Base-by-base conservation (phyloP, 345 rosid species). In the Draba incana region DNA sequence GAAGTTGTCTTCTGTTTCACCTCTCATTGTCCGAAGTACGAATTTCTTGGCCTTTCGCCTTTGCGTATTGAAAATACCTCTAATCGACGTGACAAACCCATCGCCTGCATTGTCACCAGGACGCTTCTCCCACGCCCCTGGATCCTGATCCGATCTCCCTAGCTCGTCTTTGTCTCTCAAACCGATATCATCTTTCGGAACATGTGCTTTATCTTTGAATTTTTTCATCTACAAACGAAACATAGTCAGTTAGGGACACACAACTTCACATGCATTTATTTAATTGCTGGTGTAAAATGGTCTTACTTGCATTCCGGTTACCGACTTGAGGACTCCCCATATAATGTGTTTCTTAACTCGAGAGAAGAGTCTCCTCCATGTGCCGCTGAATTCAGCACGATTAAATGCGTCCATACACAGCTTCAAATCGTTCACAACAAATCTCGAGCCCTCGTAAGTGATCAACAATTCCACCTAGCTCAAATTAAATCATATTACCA, bases 261-360 rank as follows among this genome's bases (percentile, higher is more conserved):
- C 6, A 66, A 51, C 31, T 0, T 3, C 43, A 38, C 1, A 51
- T 13, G 43, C 51, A 51, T 65, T 15, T 10, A n/a, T 8, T 5
- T 33, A n/a, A 0, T 43, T 27, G 46, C 4, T 24, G 24, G 25
- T 27, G 16, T 60, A 41, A 38, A 39, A 41, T 57, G 56, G 35
- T 30, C 75, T 70, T 84, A 88, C 99, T 88, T 94, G 98, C 99
- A 94, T 87, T 59, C 98, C 99, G 0, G 98, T 89, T 53, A 94
- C 96, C 11, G 97, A 94, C 84, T 94, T 94, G 23, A 94, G 82
- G 59, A 93, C 97, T 68, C 96, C 99, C 98, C 98, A 91, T 62
- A 91, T 91, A 2, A 94, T 89, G 65, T 91, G 98, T 74, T 94
- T 94, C 83, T 94, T 94, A 47, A 94, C 98, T 69, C 98, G 82